Evolutionary conservation across 305 asterid species (phyloP).

Genomic region (Rubia peregrina): DNA sequence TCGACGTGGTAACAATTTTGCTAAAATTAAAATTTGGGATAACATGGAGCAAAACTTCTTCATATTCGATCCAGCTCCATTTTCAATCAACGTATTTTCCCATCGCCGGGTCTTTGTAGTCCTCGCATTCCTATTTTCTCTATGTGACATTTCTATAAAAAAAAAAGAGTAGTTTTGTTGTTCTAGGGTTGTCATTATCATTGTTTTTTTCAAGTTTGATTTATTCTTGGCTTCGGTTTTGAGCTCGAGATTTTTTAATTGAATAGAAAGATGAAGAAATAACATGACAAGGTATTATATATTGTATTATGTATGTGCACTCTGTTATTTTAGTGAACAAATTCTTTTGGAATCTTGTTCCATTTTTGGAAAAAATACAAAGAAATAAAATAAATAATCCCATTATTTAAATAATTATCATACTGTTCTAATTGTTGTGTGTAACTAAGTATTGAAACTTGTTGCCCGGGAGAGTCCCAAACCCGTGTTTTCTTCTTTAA

Average conservation of each 20-base stretch:
- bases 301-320: conserved; percentile 28
- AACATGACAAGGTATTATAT: conserved; percentile 26
- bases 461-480: no score
- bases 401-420: no score
- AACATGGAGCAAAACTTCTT: conserved; percentile 93
- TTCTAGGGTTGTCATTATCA: conserved; percentile 42
- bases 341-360: no score
- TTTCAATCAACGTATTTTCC: conserved; percentile 48
- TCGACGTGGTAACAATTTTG: conserved; percentile 98
- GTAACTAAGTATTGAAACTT: no score
- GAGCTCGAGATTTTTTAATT: conserved; percentile 29
- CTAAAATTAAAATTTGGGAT: no score
- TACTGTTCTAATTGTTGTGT: no score
- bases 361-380: no score
- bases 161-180: conserved; percentile 33
- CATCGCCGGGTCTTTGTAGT: conserved; percentile 27
- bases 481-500: no score
- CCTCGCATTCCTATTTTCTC: conserved; percentile 30
- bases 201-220: conserved; percentile 47
- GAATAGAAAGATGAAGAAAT: conserved; percentile 28
- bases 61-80: conserved; percentile 90
- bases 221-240: conserved; percentile 43
- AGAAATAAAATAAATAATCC: no score
- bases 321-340: neutral
- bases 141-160: conserved; percentile 44